These are phyloP conservation scores for Moniliophthora roreri DNA, from an alignment of 1,284 basidiomycete genomes.

Conservation along the genomic window DNA sequence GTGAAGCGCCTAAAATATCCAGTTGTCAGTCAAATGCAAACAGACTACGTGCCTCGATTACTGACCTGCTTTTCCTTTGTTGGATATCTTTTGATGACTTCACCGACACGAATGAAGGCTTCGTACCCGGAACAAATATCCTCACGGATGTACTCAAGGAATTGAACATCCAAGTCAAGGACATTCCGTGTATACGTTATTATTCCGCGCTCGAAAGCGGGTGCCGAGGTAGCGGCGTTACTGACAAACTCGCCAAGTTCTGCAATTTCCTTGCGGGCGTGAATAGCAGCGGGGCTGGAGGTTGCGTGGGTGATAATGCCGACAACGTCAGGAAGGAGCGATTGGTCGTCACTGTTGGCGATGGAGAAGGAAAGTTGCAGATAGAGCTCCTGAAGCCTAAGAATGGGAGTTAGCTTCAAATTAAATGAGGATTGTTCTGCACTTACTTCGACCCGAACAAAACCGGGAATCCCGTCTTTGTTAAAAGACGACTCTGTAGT, in stretches of 20 bases:
- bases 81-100: slow-evolving; percentile 12
- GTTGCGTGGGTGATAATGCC: slow-evolving; percentile 13
- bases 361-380: slow-evolving; percentile 13
- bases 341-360: slow-evolving; percentile 12
- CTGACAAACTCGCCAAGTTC: slow-evolving; percentile 14
- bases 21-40: background rate
- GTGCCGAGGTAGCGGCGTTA: slow-evolving; percentile 8
- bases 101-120: slow-evolving; percentile 9
- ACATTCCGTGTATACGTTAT: slow-evolving; percentile 9
- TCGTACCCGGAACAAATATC: slow-evolving; percentile 13
- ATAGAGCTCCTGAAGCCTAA: slow-evolving; percentile 13
- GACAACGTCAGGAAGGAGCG: slow-evolving; percentile 12
- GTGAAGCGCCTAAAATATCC: slow-evolving; percentile 10
- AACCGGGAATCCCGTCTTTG: slow-evolving; percentile 10
- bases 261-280: slow-evolving; percentile 12
- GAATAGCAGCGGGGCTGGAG: slow-evolving; percentile 10
- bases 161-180: slow-evolving; percentile 10
- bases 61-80: slow-evolving; percentile 13
- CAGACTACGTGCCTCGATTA: background rate
- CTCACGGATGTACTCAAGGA: slow-evolving; percentile 12
- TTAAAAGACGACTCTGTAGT: slow-evolving; percentile 12
- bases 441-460: slow-evolving; percentile 13
- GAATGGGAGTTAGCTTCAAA: background rate
- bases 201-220: slow-evolving; percentile 12
- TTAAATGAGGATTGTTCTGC: background rate